phyloP scores from a whole-genome alignment of 345 rosid species.

The Sisymbrium irio region DNA sequence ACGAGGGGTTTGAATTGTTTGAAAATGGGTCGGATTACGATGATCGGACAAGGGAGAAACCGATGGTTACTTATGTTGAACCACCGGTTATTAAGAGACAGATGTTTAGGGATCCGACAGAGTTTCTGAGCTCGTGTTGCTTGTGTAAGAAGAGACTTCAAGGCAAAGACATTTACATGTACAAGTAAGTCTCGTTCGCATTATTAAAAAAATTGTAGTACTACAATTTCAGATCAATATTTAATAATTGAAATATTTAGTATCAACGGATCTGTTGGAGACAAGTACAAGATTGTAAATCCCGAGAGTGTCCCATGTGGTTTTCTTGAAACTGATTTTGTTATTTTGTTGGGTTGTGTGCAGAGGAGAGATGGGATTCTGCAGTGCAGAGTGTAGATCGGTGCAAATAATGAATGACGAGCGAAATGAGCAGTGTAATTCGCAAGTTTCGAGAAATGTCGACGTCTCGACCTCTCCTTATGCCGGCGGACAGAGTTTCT shows the following conservation, averaged over 20 bases:
- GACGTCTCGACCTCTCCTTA: constrained; percentile 43
- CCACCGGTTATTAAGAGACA: constrained; percentile 25
- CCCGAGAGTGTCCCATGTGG: not conserved
- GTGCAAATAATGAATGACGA: constrained; percentile 63
- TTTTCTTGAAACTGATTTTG: not conserved
- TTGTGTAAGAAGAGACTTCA: constrained; percentile 61
- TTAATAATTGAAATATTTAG: not conserved
- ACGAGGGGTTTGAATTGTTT: constrained; percentile 35
- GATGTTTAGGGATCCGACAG: not conserved
- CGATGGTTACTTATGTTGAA: constrained; percentile 16
- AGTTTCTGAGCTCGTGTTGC: constrained; percentile 59
- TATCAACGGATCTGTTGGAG: not conserved
- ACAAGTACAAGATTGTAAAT: constrained; percentile 3
- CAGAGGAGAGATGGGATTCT: constrained; percentile 90
- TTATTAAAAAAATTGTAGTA: no score
- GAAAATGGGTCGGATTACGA: not conserved
- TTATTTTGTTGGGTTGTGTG: constrained; percentile 3
- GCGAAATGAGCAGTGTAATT: constrained; percentile 45
- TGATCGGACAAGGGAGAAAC: not conserved
- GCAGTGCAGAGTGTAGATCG: constrained; percentile 74
- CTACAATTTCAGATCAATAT: not conserved
- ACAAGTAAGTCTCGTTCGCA: constrained; percentile 47
- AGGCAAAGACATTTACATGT: constrained; percentile 76
- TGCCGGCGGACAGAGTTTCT: constrained; percentile 45
- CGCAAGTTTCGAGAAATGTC: constrained; percentile 36